These are phyloP conservation scores for Lasiosphaeriaceae sp. DNA, from an alignment of 495 filamentous ascomycete species.

Conservation along the genomic window DNA sequence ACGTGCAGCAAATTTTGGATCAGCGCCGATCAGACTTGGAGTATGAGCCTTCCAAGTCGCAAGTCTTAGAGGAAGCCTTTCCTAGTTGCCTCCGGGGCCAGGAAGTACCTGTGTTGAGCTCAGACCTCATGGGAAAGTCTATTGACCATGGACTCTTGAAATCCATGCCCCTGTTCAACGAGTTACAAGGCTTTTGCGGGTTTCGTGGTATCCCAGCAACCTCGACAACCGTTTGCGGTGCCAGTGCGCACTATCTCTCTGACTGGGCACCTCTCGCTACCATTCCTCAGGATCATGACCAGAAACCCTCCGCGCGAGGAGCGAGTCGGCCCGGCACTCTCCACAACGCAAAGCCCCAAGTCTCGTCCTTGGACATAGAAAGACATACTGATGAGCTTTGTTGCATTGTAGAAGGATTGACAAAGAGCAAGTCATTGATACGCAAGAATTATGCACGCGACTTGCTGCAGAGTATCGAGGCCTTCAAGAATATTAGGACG, in stretches of 20 bases:
- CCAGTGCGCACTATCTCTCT: background rate
- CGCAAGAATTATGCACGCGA: slow-evolving; percentile 14
- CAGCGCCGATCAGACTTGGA: slow-evolving; percentile 1
- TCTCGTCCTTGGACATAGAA: background rate
- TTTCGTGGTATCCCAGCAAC: too few relatives aligned
- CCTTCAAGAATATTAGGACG: slow-evolving; percentile 5
- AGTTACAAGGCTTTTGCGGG: too few relatives aligned
- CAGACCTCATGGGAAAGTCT: slow-evolving; percentile 8
- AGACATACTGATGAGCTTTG: slow-evolving; percentile 8
- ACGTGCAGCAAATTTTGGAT: slow-evolving; percentile 38
- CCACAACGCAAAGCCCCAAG: slow-evolving; percentile 2
- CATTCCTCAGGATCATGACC: slow-evolving; percentile 5
- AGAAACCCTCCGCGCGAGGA: background rate
- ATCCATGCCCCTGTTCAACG: background rate
- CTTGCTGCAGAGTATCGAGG: slow-evolving; percentile 20
- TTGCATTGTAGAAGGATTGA: background rate
- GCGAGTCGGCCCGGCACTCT: background rate
- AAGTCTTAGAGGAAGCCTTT: slow-evolving; percentile 7
- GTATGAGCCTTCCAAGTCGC: background rate
- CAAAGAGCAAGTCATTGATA: slow-evolving; percentile 12
- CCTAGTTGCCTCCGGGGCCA: slow-evolving; percentile 9
- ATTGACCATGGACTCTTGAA: background rate
- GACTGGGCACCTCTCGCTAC: slow-evolving; percentile 8
- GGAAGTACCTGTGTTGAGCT: slow-evolving; percentile 16
- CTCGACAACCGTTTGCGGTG: background rate